Conservation (phyloP, 2,329 filamentous ascomycete species). For the Aspergillus nomiae region DNA sequence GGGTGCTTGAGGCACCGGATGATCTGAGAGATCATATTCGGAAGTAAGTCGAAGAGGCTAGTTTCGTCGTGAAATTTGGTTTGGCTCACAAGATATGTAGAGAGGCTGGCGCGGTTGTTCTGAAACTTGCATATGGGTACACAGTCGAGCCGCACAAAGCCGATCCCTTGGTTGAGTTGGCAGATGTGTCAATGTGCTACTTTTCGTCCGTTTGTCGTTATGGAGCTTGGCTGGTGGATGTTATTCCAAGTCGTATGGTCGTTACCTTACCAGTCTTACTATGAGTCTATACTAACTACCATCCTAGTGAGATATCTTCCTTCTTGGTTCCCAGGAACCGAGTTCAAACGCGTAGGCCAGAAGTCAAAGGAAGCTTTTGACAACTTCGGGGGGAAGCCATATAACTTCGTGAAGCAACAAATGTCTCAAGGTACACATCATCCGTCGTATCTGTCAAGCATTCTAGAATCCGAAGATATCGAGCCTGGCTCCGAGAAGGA, state of each 20-base stretch:
- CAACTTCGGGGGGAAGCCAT: constrained; percentile 42
- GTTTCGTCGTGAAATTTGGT: neutral
- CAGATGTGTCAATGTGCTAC: constrained; percentile 41
- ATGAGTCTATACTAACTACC: neutral
- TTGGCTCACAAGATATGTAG: constrained; percentile 15
- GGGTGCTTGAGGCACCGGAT: constrained; percentile 43
- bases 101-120: constrained; percentile 40
- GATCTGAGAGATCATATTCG: constrained; percentile 45
- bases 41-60: constrained; percentile 11
- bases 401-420: constrained; percentile 46
- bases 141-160: constrained; percentile 22
- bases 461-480: constrained; percentile 27
- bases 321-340: constrained; percentile 48
- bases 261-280: too few relatives aligned
- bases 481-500: constrained; percentile 33
- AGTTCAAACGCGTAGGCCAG: constrained; percentile 45
- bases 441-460: constrained; percentile 44
- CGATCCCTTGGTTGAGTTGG: constrained; percentile 43
- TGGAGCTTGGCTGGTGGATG: constrained; percentile 49
- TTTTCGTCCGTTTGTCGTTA: constrained; percentile 44
- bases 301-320: constrained; percentile 37
- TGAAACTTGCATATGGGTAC: constrained; percentile 43
- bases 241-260: constrained; percentile 36
- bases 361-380: constrained; percentile 32
- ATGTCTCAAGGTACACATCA: constrained; percentile 34